Conservation (phyloP, 768 basidiomycete genomes). For the Gloeostereum incarnatum region DNA sequence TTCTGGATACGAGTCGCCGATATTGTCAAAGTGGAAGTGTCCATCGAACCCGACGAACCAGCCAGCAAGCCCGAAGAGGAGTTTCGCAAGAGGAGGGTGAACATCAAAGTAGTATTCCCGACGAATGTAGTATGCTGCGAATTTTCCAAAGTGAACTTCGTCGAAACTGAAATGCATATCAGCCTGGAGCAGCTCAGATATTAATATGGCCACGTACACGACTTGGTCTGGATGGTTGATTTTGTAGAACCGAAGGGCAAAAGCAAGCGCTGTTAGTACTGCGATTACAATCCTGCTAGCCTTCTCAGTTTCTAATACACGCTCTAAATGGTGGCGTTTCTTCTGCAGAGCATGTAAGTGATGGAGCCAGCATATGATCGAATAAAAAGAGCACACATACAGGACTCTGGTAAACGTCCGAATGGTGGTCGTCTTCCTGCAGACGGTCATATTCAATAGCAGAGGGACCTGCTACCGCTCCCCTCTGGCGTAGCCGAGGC, state of each 20-base stretch:
- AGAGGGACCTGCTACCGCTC: conserved; percentile 3
- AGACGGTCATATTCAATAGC: conserved; percentile 20
- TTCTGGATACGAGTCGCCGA: conserved; percentile 86
- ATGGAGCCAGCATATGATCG: conserved; percentile 9
- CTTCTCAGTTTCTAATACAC: conserved; percentile 49
- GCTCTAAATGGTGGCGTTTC: conserved; percentile 51
- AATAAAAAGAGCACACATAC: conserved; percentile 21
- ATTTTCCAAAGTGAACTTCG: conserved; percentile 98
- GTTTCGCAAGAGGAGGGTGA: conserved; percentile 94
- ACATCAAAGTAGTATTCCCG: conserved; percentile 99
- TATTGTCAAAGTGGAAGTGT: conserved; percentile 87
- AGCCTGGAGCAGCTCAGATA: not conserved
- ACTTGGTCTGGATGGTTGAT: conserved; percentile 93
- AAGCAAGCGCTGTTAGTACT: conserved; percentile 64
- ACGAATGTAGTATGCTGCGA: conserved; percentile 87
- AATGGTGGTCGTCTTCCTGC: conserved; percentile 45
- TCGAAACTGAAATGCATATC: conserved; percentile 59
- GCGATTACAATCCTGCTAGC: conserved; percentile 57
- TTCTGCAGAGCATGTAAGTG: conserved; percentile 21
- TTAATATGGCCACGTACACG: conserved; percentile 48
- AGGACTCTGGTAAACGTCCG: conserved; percentile 37
- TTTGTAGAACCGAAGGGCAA: conserved; percentile 86
- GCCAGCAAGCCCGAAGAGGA: conserved; percentile 87
- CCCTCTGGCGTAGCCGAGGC: conserved; percentile 11
- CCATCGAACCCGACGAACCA: conserved; percentile 98